Conservation (phyloP, 345 rosid genomes). For the Salix dunnii region DNA sequence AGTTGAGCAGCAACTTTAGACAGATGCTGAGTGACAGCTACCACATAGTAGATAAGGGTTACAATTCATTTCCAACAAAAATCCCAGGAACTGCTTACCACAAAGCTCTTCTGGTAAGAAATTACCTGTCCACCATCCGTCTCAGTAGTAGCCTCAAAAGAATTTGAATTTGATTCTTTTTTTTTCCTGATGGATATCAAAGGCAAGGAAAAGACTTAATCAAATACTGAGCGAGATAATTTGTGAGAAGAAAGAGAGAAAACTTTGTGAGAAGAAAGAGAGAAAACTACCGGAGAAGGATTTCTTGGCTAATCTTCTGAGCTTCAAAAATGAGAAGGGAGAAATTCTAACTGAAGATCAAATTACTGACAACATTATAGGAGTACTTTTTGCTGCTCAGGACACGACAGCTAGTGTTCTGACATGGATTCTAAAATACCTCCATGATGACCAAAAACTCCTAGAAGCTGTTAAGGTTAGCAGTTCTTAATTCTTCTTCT, state of each 20-base stretch:
- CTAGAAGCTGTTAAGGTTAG: conserved; percentile 45
- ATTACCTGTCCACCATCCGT: not conserved
- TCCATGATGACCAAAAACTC: conserved; percentile 42
- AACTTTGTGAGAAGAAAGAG: conserved; percentile 30
- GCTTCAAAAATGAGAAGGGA: conserved; percentile 26
- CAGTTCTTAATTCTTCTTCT: not conserved
- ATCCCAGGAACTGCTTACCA: conserved; percentile 32
- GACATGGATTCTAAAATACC: conserved; percentile 56
- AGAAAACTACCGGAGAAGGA: conserved; percentile 31
- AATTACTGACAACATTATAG: conserved; percentile 56
- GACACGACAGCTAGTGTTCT: conserved; percentile 64
- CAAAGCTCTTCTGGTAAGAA: conserved; percentile 23
- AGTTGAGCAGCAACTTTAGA: conserved; percentile 28
- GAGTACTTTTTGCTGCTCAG: conserved; percentile 59
- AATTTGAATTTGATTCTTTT: not conserved
- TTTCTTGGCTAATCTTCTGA: conserved; percentile 40
- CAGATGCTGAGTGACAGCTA: conserved; percentile 32
- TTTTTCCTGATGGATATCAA: not conserved
- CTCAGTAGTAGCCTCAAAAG: not conserved
- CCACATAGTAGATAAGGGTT: conserved; percentile 25
- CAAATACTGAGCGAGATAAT: conserved; percentile 29
- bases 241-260: conserved; percentile 33
- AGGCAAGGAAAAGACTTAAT: conserved; percentile 37
- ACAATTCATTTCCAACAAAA: conserved; percentile 29
- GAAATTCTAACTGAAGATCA: conserved; percentile 37